Evolutionary conservation across 257 asterid genomes (phyloP), one percentile per base, ranked within the genome.

Genomic region (Thymus quinquecostatus): DNA sequence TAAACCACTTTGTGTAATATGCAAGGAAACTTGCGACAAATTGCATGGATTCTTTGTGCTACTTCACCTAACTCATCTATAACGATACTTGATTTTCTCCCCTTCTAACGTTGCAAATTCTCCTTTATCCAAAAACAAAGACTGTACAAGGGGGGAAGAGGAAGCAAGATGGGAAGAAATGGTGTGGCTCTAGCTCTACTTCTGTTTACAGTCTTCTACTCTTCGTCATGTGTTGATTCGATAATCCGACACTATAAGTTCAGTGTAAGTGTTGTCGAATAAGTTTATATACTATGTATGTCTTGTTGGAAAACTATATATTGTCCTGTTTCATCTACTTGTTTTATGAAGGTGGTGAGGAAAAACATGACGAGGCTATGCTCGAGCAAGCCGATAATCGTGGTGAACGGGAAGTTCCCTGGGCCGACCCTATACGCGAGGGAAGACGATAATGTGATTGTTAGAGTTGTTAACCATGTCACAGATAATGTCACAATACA

Each of bases 371-470:
- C 85, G 8, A 79, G 78, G 78, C 50, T 90, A n/a, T 90, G 92
- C 33, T 75, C 82, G 14, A 83, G 76, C 68, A 90, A 90, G 86
- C 74, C 91, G 8, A 84, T 76, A 9, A 75, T 90, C 61, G 68
- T 78, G 8, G 92, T 90, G 56, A 88, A 88, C 29, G 95, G 91
- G 44, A 90, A 75, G 73, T 90, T 85, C 47, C 96, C 96, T 10
- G 96, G 96, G 75, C 96, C 95, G 0, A 79, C 91, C 21, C 87
- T 88, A 33, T 85, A 83, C 2, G 89, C 96, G 2, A 80, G 89
- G 78, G 96, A 90, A 76, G 95, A 79, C 41, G 96, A 90, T 45
- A 90, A 67, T 1, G 88, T 90, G 65, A 47, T 81, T 27, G 89
- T 90, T 74, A 83, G 77, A 72, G 91, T 90, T 30, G 74, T 72